Evolutionary conservation across 176 grass and related monocot species (phyloP).

Genomic region (sorghum (Sorghum bicolor)): Sorghum_bicolor_NCBIv3 NC_012873.2:66942001-66942500

Average conservation of each 20-base stretch:
- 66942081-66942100: slow-evolving; percentile 25
- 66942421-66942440: slow-evolving; percentile 74
- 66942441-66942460: slow-evolving; percentile 58
- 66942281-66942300: too few relatives aligned
- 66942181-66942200: background rate
- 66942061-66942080: slow-evolving; percentile 18
- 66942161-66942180: background rate
- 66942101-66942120: slow-evolving; percentile 15
- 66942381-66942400: slow-evolving; percentile 60
- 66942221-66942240: background rate
- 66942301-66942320: background rate
- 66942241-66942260: background rate
- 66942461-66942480: slow-evolving; percentile 58
- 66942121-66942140: slow-evolving; percentile 18
- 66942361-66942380: background rate
- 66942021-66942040: slow-evolving; percentile 59
- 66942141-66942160: background rate
- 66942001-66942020: slow-evolving; percentile 84
- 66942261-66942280: background rate
- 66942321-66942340: background rate
- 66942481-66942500: slow-evolving; percentile 30
- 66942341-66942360: background rate
- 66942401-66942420: slow-evolving; percentile 99
- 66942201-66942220: background rate
- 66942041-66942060: slow-evolving; percentile 66